phyloP scores from a whole-genome alignment of 2,329 filamentous ascomycete genomes.

The Colletotrichum noveboracense region DNA sequence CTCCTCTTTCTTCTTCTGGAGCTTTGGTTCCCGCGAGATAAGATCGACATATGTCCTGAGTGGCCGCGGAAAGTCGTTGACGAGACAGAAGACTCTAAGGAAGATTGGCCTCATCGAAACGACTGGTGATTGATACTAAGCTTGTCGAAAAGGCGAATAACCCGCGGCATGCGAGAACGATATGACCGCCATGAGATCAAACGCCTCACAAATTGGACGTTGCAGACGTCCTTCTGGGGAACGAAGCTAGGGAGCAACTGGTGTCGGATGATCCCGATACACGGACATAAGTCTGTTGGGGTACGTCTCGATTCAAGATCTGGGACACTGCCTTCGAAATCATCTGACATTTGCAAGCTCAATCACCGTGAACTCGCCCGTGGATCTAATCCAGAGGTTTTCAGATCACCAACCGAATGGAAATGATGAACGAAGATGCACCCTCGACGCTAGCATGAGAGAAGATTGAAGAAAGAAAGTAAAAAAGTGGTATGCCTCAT shows the following conservation, averaged over 20 bases:
- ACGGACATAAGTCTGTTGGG: neutral
- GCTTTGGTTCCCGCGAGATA: slow-evolving; percentile 81
- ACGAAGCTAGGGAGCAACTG: neutral
- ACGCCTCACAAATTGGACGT: neutral
- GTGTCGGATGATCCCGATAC: neutral
- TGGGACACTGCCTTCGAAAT: neutral
- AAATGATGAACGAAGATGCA: neutral
- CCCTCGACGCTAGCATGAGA: neutral
- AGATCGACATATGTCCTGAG: slow-evolving; percentile 87
- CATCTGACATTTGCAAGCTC: neutral
- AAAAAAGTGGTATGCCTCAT: no score
- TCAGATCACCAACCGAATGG: neutral
- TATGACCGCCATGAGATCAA: neutral
- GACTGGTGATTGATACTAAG: neutral
- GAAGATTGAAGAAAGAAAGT: neutral
- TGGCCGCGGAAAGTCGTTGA: slow-evolving; percentile 80
- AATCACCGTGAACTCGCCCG: neutral
- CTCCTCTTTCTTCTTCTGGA: slow-evolving; percentile 88
- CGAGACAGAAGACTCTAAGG: slow-evolving; percentile 25
- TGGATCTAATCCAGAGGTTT: neutral
- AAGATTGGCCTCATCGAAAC: neutral
- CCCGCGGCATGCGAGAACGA: neutral
- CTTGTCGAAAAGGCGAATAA: neutral
- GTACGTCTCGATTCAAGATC: neutral
- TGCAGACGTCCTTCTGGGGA: neutral